A percentile compares a stretch with the other conserved stretches of the same genome.
phyloP scores from a whole-genome alignment of 495 filamentous ascomycete genomes.

The Aspergillus bridgeri region DNA sequence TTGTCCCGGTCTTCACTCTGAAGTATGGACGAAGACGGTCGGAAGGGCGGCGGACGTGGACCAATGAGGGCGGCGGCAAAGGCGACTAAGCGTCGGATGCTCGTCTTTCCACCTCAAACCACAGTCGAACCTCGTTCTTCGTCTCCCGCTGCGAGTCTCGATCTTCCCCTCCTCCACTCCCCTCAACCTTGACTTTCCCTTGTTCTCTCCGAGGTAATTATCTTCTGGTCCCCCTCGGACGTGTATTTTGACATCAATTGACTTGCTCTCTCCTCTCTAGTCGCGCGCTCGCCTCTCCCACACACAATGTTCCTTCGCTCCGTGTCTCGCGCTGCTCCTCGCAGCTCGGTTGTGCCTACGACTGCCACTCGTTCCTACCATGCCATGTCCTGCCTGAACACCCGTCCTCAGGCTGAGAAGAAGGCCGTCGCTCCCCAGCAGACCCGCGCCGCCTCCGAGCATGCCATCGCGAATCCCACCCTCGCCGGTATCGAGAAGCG shows the following conservation, averaged over 20 bases:
- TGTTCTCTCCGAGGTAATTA: slow-evolving; percentile 20
- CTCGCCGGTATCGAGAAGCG: slow-evolving; percentile 98
- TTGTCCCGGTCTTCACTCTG: too few species aligned
- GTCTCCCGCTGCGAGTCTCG: slow-evolving; percentile 32
- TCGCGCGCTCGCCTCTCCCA: slow-evolving; percentile 33
- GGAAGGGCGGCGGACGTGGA: slow-evolving; percentile 13
- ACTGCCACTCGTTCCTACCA: slow-evolving; percentile 37
- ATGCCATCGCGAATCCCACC: slow-evolving; percentile 96
- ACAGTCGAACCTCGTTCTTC: slow-evolving; percentile 39
- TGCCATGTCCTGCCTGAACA: slow-evolving; percentile 33
- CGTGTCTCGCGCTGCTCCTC: slow-evolving; percentile 44
- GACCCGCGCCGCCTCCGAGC: slow-evolving; percentile 64
- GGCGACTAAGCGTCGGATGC: slow-evolving; percentile 37
- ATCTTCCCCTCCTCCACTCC: slow-evolving; percentile 33
- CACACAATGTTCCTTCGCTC: slow-evolving; percentile 50
- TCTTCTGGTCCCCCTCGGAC: slow-evolving; percentile 21
- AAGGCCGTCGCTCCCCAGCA: slow-evolving; percentile 44
- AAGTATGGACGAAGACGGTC: slow-evolving; percentile 8
- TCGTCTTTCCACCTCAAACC: slow-evolving; percentile 47
- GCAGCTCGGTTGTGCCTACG: slow-evolving; percentile 39
- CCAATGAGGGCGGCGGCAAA: slow-evolving; percentile 40
- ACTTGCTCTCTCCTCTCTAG: slow-evolving; percentile 20
- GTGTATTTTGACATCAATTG: slow-evolving; percentile 26
- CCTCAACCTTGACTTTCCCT: slow-evolving; percentile 9
- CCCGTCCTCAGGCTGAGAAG: slow-evolving; percentile 26